phyloP scores from a whole-genome alignment of 768 basidiomycete genomes.

The Suillus clintonianus region DNA sequence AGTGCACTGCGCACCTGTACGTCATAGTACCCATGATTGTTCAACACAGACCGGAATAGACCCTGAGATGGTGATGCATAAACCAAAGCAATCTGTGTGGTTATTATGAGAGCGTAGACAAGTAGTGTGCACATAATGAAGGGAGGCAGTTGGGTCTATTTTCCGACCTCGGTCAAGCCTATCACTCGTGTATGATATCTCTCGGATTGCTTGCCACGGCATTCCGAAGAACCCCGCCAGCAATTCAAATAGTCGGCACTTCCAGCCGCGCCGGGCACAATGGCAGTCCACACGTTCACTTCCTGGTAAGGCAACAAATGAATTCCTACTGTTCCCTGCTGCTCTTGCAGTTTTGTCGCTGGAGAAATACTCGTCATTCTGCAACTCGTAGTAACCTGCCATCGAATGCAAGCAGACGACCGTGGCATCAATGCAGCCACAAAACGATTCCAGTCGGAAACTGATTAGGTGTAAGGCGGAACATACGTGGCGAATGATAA shows the following conservation, averaged over 20 bases:
- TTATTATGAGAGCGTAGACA: constrained; percentile 9
- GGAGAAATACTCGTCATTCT: not conserved
- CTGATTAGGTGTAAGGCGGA: not conserved
- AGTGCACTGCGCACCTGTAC: constrained; percentile 42
- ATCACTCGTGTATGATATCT: not conserved
- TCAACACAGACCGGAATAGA: constrained; percentile 13
- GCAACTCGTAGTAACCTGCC: not conserved
- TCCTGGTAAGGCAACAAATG: not conserved
- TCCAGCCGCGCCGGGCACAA: not conserved
- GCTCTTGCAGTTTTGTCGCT: not conserved
- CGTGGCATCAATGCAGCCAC: not conserved
- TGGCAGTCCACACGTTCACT: not conserved
- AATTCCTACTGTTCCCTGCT: not conserved
- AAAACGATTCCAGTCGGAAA: not conserved
- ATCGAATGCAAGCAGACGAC: not conserved
- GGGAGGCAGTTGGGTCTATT: not conserved
- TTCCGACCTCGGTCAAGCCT: not conserved
- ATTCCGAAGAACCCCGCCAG: not conserved
- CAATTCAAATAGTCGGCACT: not conserved
- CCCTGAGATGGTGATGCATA: constrained; percentile 30
- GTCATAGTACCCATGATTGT: constrained; percentile 42
- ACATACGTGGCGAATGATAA: not conserved
- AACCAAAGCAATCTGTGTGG: constrained; percentile 12
- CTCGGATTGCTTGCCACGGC: not conserved
- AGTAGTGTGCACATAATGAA: constrained; percentile 1